These are phyloP conservation scores for Lycium barbarum DNA, from an alignment of 257 asterid genomes.

Conservation along the genomic window DNA sequence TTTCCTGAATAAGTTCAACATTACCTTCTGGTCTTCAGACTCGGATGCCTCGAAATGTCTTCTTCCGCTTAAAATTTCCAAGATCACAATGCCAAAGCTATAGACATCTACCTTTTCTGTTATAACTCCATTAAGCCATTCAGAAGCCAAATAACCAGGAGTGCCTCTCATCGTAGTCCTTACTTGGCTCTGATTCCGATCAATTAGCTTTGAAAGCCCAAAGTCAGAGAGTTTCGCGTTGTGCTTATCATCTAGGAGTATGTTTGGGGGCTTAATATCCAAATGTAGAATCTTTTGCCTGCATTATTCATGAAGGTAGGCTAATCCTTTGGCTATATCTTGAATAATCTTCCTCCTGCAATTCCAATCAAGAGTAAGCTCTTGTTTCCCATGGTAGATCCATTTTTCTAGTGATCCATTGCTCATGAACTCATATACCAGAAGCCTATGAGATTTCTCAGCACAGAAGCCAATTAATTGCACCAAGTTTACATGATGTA, in stretches of 20 bases:
- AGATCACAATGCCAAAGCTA: constrained; percentile 38
- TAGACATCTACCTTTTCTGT: constrained; percentile 43
- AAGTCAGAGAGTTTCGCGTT: constrained; percentile 41
- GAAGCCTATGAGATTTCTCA: constrained; percentile 33
- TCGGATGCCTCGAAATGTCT: background rate
- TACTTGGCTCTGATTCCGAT: constrained; percentile 33
- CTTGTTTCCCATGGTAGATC: constrained; percentile 28
- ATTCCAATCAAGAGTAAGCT: constrained; percentile 27
- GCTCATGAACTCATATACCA: constrained; percentile 38
- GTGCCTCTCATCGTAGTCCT: constrained; percentile 39
- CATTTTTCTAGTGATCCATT: constrained; percentile 44
- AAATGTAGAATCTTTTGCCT: too few relatives aligned
- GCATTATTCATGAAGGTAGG: constrained; percentile 26
- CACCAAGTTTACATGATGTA: constrained; percentile 42
- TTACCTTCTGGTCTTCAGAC: background rate
- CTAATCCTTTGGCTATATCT: constrained; percentile 37
- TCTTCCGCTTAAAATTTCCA: constrained; percentile 38
- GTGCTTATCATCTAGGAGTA: constrained; percentile 24
- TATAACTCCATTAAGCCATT: constrained; percentile 34
- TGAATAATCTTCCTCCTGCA: constrained; percentile 28
- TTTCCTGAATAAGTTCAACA: constrained; percentile 26
- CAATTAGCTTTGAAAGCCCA: constrained; percentile 37
- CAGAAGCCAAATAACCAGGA: constrained; percentile 40
- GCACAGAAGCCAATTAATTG: constrained; percentile 39
- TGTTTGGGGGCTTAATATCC: too few relatives aligned